Evolutionary conservation across 805 yeast genomes (phyloP).

Genomic region (Metschnikowia aberdeeniae): DNA sequence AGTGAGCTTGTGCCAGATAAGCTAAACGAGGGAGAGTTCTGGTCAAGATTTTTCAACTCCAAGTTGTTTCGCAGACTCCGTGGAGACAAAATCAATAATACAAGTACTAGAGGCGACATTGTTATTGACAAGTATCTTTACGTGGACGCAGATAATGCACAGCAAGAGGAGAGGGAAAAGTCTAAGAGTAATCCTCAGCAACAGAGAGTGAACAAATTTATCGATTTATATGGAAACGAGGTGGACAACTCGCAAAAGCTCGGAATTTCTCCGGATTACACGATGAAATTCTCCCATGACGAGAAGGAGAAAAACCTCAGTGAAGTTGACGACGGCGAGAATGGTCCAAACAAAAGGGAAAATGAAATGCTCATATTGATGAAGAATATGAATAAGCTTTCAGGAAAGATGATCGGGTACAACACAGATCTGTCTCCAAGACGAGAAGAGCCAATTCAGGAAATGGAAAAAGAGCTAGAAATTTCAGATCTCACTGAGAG

Average conservation of each 20-base stretch:
- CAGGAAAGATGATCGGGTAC: constrained; percentile 67
- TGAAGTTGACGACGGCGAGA: constrained; percentile 6
- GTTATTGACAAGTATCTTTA: constrained; percentile 80
- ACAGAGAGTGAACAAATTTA: constrained; percentile 58
- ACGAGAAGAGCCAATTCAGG: constrained; percentile 24
- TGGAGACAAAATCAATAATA: constrained; percentile 74
- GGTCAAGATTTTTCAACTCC: constrained; percentile 94
- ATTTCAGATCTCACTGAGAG: constrained; percentile 50
- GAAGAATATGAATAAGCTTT: constrained; percentile 83
- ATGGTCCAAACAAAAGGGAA: constrained; percentile 22
- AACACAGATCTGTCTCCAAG: constrained; percentile 19
- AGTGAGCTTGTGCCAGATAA: constrained; percentile 82
- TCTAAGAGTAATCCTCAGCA: constrained; percentile 15
- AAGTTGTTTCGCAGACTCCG: constrained; percentile 80
- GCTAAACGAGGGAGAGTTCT: constrained; percentile 84
- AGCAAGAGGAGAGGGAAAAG: constrained; percentile 38
- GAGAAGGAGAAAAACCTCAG: constrained; percentile 20
- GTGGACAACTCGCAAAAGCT: constrained; percentile 71
- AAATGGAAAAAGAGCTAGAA: constrained; percentile 42
- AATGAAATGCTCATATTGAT: constrained; percentile 71
- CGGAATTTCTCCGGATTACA: constrained; percentile 84
- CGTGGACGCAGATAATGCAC: constrained; percentile 53
- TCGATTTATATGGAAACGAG: constrained; percentile 77
- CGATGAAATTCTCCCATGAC: constrained; percentile 67
- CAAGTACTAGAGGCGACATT: constrained; percentile 77